These are phyloP conservation scores for Globisporangium irregulare DNA, from an alignment of 352 stramenopile species.

Conservation along the genomic window DNA sequence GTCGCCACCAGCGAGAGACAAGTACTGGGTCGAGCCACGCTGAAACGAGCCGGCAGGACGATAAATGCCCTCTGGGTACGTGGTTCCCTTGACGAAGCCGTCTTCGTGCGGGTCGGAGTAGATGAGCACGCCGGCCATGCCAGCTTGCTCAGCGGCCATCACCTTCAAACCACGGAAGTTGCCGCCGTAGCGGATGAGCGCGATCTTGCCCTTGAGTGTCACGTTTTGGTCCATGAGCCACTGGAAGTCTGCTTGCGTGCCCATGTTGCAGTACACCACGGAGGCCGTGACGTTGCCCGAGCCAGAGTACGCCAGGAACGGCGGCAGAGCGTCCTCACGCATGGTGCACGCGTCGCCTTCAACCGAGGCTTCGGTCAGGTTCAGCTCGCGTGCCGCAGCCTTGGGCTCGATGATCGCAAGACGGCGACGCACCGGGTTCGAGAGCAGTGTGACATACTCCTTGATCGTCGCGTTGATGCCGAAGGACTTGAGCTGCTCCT, in stretches of 20 bases:
- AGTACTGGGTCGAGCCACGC: slow-evolving; percentile 83
- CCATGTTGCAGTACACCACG: slow-evolving; percentile 90
- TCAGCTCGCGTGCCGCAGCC: slow-evolving; percentile 24
- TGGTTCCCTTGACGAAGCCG: slow-evolving; percentile 53
- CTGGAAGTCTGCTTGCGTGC: slow-evolving; percentile 75
- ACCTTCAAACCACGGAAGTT: slow-evolving; percentile 80
- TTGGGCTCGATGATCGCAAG: slow-evolving; percentile 47
- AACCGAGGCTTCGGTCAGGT: slow-evolving; percentile 61
- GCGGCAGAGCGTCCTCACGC: slow-evolving; percentile 48
- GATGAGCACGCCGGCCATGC: slow-evolving; percentile 80
- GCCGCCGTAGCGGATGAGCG: slow-evolving; percentile 80
- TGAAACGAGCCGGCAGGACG: slow-evolving; percentile 76
- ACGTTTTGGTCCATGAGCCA: slow-evolving; percentile 66
- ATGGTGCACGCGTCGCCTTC: slow-evolving; percentile 64
- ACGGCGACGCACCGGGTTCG: slow-evolving; percentile 41
- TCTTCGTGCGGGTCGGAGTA: slow-evolving; percentile 89
- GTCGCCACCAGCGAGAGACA: slow-evolving; percentile 70
- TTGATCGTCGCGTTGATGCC: slow-evolving; percentile 31
- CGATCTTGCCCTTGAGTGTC: slow-evolving; percentile 75
- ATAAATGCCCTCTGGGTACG: slow-evolving; percentile 83
- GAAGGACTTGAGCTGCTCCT: slow-evolving; percentile 26
- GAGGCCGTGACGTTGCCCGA: slow-evolving; percentile 65
- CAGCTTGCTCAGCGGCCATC: slow-evolving; percentile 77
- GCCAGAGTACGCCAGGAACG: slow-evolving; percentile 82
- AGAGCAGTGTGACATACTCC: slow-evolving; percentile 46